Conservation (phyloP, 768 basidiomycete genomes). For the Lactarius hengduanensis region DNA sequence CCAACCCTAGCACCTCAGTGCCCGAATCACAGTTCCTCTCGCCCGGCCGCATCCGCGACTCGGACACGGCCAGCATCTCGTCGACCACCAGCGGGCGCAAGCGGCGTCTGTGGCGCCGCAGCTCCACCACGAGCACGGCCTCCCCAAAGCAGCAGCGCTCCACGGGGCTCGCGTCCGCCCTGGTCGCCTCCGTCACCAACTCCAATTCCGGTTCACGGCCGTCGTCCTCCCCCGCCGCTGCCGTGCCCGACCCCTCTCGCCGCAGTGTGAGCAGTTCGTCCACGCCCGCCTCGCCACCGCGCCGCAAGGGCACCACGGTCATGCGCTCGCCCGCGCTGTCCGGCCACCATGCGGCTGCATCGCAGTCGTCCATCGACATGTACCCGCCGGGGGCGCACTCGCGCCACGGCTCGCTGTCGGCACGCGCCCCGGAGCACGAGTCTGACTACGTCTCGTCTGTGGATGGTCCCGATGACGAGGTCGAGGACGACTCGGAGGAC, state of each 20-base stretch:
- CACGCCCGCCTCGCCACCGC: conserved; percentile 7
- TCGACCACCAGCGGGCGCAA: conserved; percentile 30
- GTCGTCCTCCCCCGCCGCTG: conserved; percentile 12
- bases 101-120: conserved; percentile 23
- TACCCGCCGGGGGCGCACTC: conserved; percentile 29
- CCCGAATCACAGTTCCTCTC: conserved; percentile 19
- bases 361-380: conserved; percentile 29
- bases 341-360: conserved; percentile 15
- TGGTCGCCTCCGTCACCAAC: conserved; percentile 67
- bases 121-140: conserved; percentile 16
- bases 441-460: conserved; percentile 27
- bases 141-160: conserved; percentile 39
- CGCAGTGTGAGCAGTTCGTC: neutral
- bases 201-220: conserved; percentile 45
- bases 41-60: conserved; percentile 25
- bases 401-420: conserved; percentile 30
- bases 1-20: neutral
- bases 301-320: conserved; percentile 7
- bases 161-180: conserved; percentile 62
- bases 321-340: conserved; percentile 23
- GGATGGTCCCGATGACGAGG: conserved; percentile 32
- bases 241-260: conserved; percentile 19
- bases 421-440: conserved; percentile 31
- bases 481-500: conserved; percentile 37
- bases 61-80: conserved; percentile 27